phyloP scores from a whole-genome alignment of 129 eudicot species.

The Helianthus annuus region HanXRQr2.0-SUNRISE NC_035447.2:114717557-114718056 shows the following conservation, averaged over 20 bases:
- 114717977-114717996: not conserved
- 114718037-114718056: constrained; percentile 9
- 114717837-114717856: constrained; percentile 2
- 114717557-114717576: constrained; percentile 48
- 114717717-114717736: constrained; percentile 3
- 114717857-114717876: not conserved
- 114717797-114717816: not conserved
- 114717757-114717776: not conserved
- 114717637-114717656: constrained; percentile 17
- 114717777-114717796: not conserved
- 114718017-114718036: not conserved
- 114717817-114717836: constrained; percentile 6
- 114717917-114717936: not conserved
- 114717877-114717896: not conserved
- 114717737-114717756: not conserved
- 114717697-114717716: not conserved
- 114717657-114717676: constrained; percentile 15
- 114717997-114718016: not conserved
- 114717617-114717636: constrained; percentile 21
- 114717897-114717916: constrained; percentile 6
- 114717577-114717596: constrained; percentile 30
- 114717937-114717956: constrained; percentile 4
- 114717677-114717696: not conserved
- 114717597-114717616: constrained; percentile 23
- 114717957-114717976: not conserved